A percentile compares a stretch with the other conserved stretches of the same genome.
These are phyloP conservation scores for Sedum album DNA, from an alignment of 164 flowering plant genomes.

Conservation along the genomic window DNA sequence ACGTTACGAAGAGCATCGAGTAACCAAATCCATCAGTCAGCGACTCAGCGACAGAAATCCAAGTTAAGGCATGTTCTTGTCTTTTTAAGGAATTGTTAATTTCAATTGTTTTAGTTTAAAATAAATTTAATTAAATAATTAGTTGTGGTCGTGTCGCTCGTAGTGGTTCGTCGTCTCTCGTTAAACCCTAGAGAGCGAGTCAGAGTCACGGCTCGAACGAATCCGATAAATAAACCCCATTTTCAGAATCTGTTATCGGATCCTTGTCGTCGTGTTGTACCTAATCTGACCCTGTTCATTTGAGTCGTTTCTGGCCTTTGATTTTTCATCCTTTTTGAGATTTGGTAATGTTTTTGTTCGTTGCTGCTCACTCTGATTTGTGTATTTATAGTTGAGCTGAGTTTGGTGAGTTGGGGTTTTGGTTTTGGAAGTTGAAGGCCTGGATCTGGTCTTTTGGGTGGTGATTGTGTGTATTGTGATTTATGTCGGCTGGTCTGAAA, in stretches of 20 bases:
- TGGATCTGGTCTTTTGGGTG: background rate
- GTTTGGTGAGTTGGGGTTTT: background rate
- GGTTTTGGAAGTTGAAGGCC: background rate
- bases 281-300: background rate
- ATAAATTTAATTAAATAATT: too few relatives aligned
- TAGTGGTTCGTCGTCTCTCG: too few relatives aligned
- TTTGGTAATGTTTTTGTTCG: background rate
- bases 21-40: background rate
- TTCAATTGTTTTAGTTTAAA: too few relatives aligned
- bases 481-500: slow-evolving; percentile 69
- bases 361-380: background rate
- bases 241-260: background rate
- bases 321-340: background rate
- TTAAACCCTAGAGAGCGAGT: too few relatives aligned
- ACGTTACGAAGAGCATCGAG: background rate
- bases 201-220: background rate
- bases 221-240: background rate
- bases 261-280: background rate
- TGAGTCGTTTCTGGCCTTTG: background rate
- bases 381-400: background rate
- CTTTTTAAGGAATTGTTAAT: too few relatives aligned
- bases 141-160: too few relatives aligned
- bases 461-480: slow-evolving; percentile 16
- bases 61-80: background rate
- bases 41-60: background rate